These are phyloP conservation scores for Sphagnum fallax DNA, from an alignment of 228 moss, liverwort and hornwort species.

Conservation along the genomic window DNA sequence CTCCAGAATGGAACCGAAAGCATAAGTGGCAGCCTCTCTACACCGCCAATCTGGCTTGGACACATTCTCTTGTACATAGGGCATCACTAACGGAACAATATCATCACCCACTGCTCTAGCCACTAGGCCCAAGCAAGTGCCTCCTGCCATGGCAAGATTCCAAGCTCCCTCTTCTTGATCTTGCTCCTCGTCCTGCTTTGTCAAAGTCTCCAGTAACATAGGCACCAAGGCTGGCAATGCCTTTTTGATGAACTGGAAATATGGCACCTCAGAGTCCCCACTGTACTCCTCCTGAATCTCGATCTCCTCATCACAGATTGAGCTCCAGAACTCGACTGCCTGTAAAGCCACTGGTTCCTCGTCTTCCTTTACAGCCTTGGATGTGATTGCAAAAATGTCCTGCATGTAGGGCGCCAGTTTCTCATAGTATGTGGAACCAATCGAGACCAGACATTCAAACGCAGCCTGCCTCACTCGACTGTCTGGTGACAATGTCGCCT, in stretches of 20 bases:
- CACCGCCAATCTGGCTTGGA: constrained; percentile 54
- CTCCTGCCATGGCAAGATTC: constrained; percentile 68
- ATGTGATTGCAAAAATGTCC: constrained; percentile 91
- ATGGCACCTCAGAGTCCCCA: constrained; percentile 93
- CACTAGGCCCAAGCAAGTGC: constrained; percentile 59
- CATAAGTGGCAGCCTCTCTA: constrained; percentile 55
- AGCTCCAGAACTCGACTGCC: constrained; percentile 99
- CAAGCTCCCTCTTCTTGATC: constrained; percentile 68
- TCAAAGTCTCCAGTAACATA: constrained; percentile 87
- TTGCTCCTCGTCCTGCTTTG: constrained; percentile 81
- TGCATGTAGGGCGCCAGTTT: constrained; percentile 94
- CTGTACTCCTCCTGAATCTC: constrained; percentile 96
- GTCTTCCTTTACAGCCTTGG: constrained; percentile 94
- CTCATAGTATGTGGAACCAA: constrained; percentile 94
- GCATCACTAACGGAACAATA: constrained; percentile 62
- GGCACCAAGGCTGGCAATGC: constrained; percentile 89
- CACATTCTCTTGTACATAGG: constrained; percentile 59
- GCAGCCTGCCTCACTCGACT: constrained; percentile 88
- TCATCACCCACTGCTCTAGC: constrained; percentile 62
- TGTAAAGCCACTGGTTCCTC: constrained; percentile 89
- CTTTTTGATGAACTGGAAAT: constrained; percentile 91
- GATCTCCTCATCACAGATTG: constrained; percentile 98
- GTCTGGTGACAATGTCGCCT: constrained; percentile 87
- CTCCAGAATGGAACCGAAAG: constrained; percentile 27
- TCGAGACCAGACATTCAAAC: constrained; percentile 92